Percentiles rank a stretch among this genome's conserved stretches.
Conservation (phyloP, 148 eudicot genomes). For the Mesembryanthemum crystallinum region DNA sequence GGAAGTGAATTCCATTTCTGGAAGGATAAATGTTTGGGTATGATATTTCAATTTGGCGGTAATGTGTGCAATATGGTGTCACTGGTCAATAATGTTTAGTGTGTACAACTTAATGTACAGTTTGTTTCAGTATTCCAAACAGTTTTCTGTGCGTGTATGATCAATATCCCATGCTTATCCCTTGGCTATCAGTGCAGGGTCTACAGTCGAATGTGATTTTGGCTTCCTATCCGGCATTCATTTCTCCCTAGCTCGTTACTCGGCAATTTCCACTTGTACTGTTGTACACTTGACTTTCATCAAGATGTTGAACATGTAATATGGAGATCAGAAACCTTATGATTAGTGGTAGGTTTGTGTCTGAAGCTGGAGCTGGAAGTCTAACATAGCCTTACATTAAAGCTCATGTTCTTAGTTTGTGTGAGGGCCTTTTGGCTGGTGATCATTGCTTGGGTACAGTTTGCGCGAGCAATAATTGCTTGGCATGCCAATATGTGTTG, state of each 20-base stretch:
- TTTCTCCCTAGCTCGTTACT: background rate
- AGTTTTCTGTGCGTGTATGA: background rate
- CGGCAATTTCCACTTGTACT: background rate
- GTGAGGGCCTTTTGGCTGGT: conserved; percentile 42
- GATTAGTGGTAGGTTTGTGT: no score
- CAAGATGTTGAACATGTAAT: conserved; percentile 6
- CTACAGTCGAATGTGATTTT: background rate
- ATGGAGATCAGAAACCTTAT: background rate
- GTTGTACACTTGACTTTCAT: background rate
- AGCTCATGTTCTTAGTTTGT: conserved; percentile 30
- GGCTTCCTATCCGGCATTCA: background rate
- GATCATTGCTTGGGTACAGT: conserved; percentile 51
- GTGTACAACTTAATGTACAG: no score
- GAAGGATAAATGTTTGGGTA: no score
- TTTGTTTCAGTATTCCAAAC: no score
- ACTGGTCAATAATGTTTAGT: no score
- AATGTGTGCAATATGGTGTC: no score
- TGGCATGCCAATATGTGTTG: conserved; percentile 46
- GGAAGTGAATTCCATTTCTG: no score
- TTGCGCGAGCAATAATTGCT: conserved; percentile 41
- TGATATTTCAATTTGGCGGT: no score
- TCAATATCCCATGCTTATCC: background rate
- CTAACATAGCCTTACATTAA: conserved; percentile 34
- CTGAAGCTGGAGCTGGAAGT: conserved; percentile 22
- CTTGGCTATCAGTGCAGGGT: conserved; percentile 5